Conservation (phyloP, 768 basidiomycete species). For the Leucosporidium scottii region DNA sequence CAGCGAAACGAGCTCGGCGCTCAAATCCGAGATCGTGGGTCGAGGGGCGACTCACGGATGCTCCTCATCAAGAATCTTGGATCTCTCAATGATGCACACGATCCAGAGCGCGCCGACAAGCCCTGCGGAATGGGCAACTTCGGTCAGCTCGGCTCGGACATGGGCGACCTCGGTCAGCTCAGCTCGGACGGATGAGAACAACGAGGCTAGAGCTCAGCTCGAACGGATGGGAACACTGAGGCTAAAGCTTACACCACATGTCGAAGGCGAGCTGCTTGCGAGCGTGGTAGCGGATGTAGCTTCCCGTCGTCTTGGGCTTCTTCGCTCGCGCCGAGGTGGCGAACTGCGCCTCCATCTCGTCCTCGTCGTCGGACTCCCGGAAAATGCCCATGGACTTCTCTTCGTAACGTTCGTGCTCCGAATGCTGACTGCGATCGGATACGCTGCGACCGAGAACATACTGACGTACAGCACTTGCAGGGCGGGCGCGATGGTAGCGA, state of each 20-base stretch:
- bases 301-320: background rate
- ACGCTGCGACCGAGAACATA: slow-evolving; percentile 46
- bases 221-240: no score
- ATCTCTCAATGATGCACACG: slow-evolving; percentile 76
- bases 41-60: no score
- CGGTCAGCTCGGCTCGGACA: no score
- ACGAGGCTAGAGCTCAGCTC: no score
- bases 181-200: no score
- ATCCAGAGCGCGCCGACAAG: no score
- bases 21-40: no score
- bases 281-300: slow-evolving; percentile 51
- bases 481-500: slow-evolving; percentile 70
- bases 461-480: slow-evolving; percentile 73
- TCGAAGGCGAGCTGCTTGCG: slow-evolving; percentile 85
- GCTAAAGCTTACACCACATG: slow-evolving; percentile 93
- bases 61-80: slow-evolving; percentile 13
- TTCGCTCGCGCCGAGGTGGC: background rate
- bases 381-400: slow-evolving; percentile 79
- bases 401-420: slow-evolving; percentile 72
- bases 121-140: no score
- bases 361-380: slow-evolving; percentile 11
- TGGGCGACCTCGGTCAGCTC: no score
- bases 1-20: background rate
- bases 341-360: background rate
- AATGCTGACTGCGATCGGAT: slow-evolving; percentile 51